These are phyloP conservation scores for Pichia pseudocactophila DNA, from an alignment of 805 yeast species.

Conservation along the genomic window DNA sequence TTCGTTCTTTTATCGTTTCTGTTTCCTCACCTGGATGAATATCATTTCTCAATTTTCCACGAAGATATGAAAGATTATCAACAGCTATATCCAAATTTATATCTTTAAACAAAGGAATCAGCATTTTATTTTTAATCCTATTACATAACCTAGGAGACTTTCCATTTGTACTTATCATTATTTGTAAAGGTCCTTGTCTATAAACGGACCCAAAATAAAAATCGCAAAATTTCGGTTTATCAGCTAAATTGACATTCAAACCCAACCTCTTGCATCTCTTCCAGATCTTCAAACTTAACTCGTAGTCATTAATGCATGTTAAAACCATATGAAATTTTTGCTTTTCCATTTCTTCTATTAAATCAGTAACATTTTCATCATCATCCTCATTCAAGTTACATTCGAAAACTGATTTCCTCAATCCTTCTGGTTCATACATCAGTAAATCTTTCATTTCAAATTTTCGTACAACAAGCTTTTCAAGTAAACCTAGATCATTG, in stretches of 20 bases:
- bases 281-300: slow-evolving; percentile 47
- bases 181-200: slow-evolving; percentile 62
- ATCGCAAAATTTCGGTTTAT: slow-evolving; percentile 76
- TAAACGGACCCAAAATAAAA: slow-evolving; percentile 78
- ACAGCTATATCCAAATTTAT: slow-evolving; percentile 46
- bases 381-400: slow-evolving; percentile 16
- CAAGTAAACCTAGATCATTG: slow-evolving; percentile 33
- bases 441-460: slow-evolving; percentile 40
- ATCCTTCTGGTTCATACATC: slow-evolving; percentile 34
- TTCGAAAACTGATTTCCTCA: slow-evolving; percentile 3
- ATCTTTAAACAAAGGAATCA: slow-evolving; percentile 35
- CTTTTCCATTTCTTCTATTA: slow-evolving; percentile 29
- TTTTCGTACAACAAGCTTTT: slow-evolving; percentile 33
- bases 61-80: slow-evolving; percentile 46
- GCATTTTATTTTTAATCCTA: slow-evolving; percentile 46
- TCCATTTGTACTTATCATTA: slow-evolving; percentile 80
- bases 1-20: slow-evolving; percentile 46
- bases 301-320: slow-evolving; percentile 68
- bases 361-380: slow-evolving; percentile 21
- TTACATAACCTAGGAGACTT: slow-evolving; percentile 68
- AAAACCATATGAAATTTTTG: slow-evolving; percentile 53
- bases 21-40: slow-evolving; percentile 37
- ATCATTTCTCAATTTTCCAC: slow-evolving; percentile 39
- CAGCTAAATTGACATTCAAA: slow-evolving; percentile 71
- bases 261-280: slow-evolving; percentile 35